These are phyloP conservation scores for Caryopteris hybrid DNA, from an alignment of 305 asterid species.

Conservation along the genomic window DNA sequence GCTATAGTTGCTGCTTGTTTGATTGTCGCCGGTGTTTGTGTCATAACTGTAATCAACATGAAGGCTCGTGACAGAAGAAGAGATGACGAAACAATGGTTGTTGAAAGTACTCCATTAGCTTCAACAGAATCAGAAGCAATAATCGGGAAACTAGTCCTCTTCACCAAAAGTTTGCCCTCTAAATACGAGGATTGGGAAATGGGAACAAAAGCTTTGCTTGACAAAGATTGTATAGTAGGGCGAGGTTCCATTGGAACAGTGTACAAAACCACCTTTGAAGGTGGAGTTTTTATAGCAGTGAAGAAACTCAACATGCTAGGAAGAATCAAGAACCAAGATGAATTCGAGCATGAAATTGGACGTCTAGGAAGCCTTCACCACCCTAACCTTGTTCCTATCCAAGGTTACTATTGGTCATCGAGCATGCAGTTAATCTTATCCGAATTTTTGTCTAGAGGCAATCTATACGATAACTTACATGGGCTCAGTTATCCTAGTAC, in stretches of 20 bases:
- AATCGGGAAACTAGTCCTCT: conserved; percentile 79
- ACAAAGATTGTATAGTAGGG: conserved; percentile 77
- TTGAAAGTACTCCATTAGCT: conserved; percentile 70
- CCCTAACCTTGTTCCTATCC: conserved; percentile 64
- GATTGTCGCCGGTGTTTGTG: conserved; percentile 60
- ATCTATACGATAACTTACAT: conserved; percentile 72
- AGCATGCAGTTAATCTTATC: conserved; percentile 70
- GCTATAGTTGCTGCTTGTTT: conserved; percentile 83
- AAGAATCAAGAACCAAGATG: conserved; percentile 73
- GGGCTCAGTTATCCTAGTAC: conserved; percentile 62
- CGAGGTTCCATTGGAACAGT: conserved; percentile 87
- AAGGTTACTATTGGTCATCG: conserved; percentile 92
- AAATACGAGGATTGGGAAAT: conserved; percentile 95
- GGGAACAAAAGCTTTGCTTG: conserved; percentile 86
- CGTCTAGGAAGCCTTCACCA: conserved; percentile 67
- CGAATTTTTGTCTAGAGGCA: conserved; percentile 67
- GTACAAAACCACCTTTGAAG: conserved; percentile 71
- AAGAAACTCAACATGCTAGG: conserved; percentile 86
- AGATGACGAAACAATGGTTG: conserved; percentile 45
- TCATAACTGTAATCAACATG: conserved; percentile 64
- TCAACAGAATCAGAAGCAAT: conserved; percentile 70
- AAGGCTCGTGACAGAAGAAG: conserved; percentile 56
- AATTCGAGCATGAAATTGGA: conserved; percentile 84
- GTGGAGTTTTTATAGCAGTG: conserved; percentile 67
- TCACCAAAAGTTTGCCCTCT: conserved; percentile 75